Conservation (phyloP, 177 flowering plant species). For the Tripterygium wilfordii region DNA sequence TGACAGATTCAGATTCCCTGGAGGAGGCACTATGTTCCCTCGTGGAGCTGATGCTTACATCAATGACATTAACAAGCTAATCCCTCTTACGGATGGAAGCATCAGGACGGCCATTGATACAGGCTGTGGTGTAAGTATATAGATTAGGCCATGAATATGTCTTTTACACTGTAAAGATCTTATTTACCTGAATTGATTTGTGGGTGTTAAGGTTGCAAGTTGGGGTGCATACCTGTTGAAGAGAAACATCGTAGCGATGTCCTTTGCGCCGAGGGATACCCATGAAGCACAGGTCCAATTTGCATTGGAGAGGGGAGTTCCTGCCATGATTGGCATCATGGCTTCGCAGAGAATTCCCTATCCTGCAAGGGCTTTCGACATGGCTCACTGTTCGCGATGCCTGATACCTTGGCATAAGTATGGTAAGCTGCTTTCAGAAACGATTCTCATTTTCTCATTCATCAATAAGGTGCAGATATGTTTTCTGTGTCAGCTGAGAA, state of each 20-base stretch:
- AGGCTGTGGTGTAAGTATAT: constrained; percentile 84
- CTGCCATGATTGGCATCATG: constrained; percentile 83
- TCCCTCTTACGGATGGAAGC: constrained; percentile 60
- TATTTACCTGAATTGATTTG: neutral
- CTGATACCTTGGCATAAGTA: constrained; percentile 70
- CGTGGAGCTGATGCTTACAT: constrained; percentile 90
- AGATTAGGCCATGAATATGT: too few relatives aligned
- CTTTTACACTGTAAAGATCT: neutral
- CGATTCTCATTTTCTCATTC: neutral
- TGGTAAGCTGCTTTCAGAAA: constrained; percentile 39
- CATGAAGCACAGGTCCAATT: constrained; percentile 91
- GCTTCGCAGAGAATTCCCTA: constrained; percentile 63
- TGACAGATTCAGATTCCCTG: constrained; percentile 75
- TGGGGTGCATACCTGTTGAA: constrained; percentile 77
- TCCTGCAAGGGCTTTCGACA: constrained; percentile 88
- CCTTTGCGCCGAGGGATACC: constrained; percentile 82
- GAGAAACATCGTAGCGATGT: constrained; percentile 66
- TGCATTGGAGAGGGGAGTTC: constrained; percentile 82
- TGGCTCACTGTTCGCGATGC: constrained; percentile 97
- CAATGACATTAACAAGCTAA: constrained; percentile 65
- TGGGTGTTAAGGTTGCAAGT: constrained; percentile 62
- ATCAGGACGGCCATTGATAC: constrained; percentile 89
- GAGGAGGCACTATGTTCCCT: constrained; percentile 94
- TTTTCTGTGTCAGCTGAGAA: neutral
- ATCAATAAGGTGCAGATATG: neutral